Base-by-base conservation (phyloP, 2,329 filamentous ascomycete species). In the Colletotrichum sp. region DNA sequence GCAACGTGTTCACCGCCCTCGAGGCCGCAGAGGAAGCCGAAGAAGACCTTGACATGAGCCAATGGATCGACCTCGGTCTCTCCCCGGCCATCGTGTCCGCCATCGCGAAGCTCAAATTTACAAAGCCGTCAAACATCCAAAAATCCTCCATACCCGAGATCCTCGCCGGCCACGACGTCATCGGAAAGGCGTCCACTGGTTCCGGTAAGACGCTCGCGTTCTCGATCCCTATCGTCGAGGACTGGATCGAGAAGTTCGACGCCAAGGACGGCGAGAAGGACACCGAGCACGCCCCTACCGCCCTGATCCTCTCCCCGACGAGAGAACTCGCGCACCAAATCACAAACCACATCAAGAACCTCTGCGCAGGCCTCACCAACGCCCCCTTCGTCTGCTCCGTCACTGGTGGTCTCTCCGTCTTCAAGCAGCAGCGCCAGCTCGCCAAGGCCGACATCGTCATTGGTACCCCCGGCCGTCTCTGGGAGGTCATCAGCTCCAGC, bases 131-230 rank as follows among this genome's bases (percentile, higher is more conserved):
- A 0, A 85, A 90, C 1, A 98, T 99, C 74, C 97, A 99, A 83
- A 86, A 89, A 24, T 89, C 92, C 38, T 89, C 95, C 1, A 98
- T 99, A 79, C 96, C 97, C 0, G 91, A 94, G 69, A 94, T 98
- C 61, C 83, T 96, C 24, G 91, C 92, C 8, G 96, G 96, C 0
- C 94, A 95, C 82, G 96, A 99, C 84, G 94, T 99, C 18, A 94
- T 99, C 78, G 97, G 97, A 57, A 99, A 99, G 86, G 97, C 97
- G 3, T 94, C 96, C 13, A 99, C 97, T 0, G 97, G 97, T 78
- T 99, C 97, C 16, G 97, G 97, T 80, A 99, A 99, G 86, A 99
- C 97, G 0, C 87, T 99, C 60, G 96, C 97, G 0, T 99, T 98
- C 84, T 95, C 94, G 2, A 96, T 99, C 77, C 97, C 97, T 0